Percentiles rank a stretch among this genome's conserved stretches.
Evolutionary conservation across 805 yeast genomes (phyloP).

Genomic region (Yamadazyma laniorum): DNA sequence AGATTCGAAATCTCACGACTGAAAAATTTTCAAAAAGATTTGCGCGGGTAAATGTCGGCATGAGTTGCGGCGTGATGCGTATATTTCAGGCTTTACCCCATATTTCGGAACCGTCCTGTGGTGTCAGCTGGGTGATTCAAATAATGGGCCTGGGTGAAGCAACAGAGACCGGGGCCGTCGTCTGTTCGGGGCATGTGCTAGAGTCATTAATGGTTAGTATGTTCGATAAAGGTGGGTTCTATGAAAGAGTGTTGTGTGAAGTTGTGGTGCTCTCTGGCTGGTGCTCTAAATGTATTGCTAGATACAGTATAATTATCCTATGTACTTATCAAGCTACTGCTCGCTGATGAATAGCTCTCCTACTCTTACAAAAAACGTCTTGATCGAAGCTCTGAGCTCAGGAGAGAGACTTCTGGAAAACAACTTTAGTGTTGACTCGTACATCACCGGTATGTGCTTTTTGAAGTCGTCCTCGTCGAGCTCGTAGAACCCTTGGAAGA

Average conservation of each 20-base stretch:
- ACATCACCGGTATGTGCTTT: constrained; percentile 57
- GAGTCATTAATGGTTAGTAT: too few species aligned
- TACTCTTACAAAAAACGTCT: constrained; percentile 53
- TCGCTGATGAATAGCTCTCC: constrained; percentile 39
- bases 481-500: constrained; percentile 76
- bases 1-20: constrained; percentile 7
- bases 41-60: constrained; percentile 3
- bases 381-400: constrained; percentile 61
- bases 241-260: too few species aligned
- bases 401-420: constrained; percentile 60
- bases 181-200: too few species aligned
- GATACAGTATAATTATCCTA: too few species aligned
- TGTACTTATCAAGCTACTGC: background rate
- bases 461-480: constrained; percentile 72
- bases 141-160: too few species aligned
- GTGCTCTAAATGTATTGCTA: too few species aligned
- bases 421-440: constrained; percentile 55
- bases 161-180: too few species aligned
- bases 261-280: too few species aligned
- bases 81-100: constrained; percentile 7
- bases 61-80: constrained; percentile 3
- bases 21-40: constrained; percentile 8
- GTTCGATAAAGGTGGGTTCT: too few species aligned
- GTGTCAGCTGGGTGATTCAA: too few species aligned
- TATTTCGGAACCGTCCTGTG: too few species aligned